Base-by-base conservation (phyloP, 2,329 filamentous ascomycete genomes). In the Exophiala sp. region DNA sequence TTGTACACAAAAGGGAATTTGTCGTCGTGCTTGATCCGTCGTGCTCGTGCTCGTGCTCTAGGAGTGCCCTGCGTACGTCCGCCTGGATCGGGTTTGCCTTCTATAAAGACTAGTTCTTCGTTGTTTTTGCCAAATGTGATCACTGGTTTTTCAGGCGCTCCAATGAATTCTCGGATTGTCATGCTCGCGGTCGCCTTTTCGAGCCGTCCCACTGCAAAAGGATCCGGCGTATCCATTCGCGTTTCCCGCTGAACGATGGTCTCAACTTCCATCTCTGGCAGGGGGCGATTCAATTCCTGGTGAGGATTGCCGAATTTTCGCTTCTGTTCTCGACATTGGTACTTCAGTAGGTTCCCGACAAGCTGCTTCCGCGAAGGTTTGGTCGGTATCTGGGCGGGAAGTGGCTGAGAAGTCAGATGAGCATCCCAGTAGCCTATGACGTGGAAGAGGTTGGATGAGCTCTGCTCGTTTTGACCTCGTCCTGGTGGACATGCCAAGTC, bases 161-260 rank as follows among this genome's bases (percentile, higher is more conserved):
- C 58, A 3, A 59, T 43, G 37, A 60, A 59, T 22, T 61, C 52
- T 23, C 38, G 10, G 22, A 57, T 56, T 1, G 22, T 52, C 53
- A 56, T 57, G 7, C 37, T 48, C 41, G 52, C 45, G 18, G 41
- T 46, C 24, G 43, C 38, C 35, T 45, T 48, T 32, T 53, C 46
- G 19, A 39, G 22, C 22, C 27, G 21, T 2, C 18, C 19, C 14
- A 37, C 29, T 39, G 22, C 27, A 22, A 22, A 21, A 7, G 18
- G 27, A 42, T 48, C 41, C 14, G 34, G 21, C 22, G 23, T 43
- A 5, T 50, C 23, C 10, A 27, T 21, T 10, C 18, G 19, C 19
- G 51, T 43, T 14, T 48, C 39, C n/a, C 40, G 18, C 24, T 53
- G 44, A 2, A 58, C 38, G n/a, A 41, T 11, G 2, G 56, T 46